Base-by-base conservation (phyloP, 2,329 filamentous ascomycete genomes). In the Scytalidium lignicola region DNA sequence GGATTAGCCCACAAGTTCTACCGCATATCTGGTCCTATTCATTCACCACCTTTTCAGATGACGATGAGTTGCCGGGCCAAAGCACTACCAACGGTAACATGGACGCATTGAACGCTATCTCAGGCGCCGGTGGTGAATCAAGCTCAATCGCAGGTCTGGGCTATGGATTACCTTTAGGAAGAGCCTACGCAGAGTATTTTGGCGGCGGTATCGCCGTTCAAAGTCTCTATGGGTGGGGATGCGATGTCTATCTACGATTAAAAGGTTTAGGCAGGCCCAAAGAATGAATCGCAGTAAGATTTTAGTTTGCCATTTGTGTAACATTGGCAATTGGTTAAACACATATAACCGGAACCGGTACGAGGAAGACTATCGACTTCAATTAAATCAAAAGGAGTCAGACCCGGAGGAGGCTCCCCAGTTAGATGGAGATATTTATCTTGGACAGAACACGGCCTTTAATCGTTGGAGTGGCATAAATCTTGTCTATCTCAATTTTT, bases 121-220 rank as follows among this genome's bases (percentile, higher is more conserved):
- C 87, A 1, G 79, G 79, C 1, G 82, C 83, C 23, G 85, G 83
- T 48, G 82, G 80, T 0, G 87, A 88, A 46, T 79, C 81, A 1
- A 91, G 86, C 64, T 92, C 88, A 41, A 95, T 99, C 51, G 93
- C 93, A 0, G 93, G 93, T 0, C 69, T 99, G 44, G 93, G 93
- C 1, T 99, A 99, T 65, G 93, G 93, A 0, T 66, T 99, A 54
- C 93, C 93, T 1, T 70, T 99, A 19, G 90, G 90, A 47, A 79
- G 93, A 53, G 92, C 93, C 0, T 99, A 99, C 64, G 93, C 93
- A 1, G 92, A 99, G 72, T 99, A 97, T 62, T 99, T 99, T 73
- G 93, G 93, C 2, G 93, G 93, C 1, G 91, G 91, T 2, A 93
- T 99, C 51, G 85, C 85, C 3, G 85, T 99, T n/a, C 92, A 99